Base-by-base conservation (phyloP, 352 stramenopile species). In the Globisporangium heterothallicum region DNA sequence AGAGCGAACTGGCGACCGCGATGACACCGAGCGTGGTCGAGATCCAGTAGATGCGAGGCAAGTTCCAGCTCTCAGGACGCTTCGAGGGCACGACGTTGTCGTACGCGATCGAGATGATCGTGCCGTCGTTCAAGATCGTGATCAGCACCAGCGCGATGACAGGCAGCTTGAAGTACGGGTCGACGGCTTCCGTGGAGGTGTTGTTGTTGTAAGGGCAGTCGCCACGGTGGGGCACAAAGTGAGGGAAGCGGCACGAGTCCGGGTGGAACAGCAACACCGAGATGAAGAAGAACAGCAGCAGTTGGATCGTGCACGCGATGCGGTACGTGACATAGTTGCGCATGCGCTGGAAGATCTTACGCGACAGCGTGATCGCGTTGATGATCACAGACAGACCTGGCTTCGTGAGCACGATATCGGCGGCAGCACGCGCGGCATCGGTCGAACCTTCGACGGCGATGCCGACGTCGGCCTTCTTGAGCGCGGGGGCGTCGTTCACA, bases 341-440 rank as follows among this genome's bases (percentile, higher is more conserved):
- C 68, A 99, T 97, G 41, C 95, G 86, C 55, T 90, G 74, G 67
- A 98, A 98, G 57, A 98, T 97, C 51, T 90, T 84, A 46, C 95
- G 85, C 12, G 92, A 88, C 8, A 94, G 63, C 14, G 90, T 75
- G 42, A 98, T 93, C 27, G 82, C 88, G 55, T 91, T 80, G 53
- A 97, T 81, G 35, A 97, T 96, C 9, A 96, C 84, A 7, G 80
- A 90, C 1, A 98, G 78, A 56, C 95, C 94, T 13, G 89, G 84
- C 61, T 97, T 87, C 10, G 83, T 97, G 22, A 98, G 74, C 45
- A 98, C 80, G 62, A 98, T 96, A 59, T 98, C 95, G 36, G 94
- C 91, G 5, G 90, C 92, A 40, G 84, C 86, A 19, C 85, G 84
- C 14, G 88, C 88, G 8, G 90, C 90, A 50, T 97, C 90, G 8